Conservation (phyloP, 1,139 yeast genomes). For the Candida dubliniensis region DNA sequence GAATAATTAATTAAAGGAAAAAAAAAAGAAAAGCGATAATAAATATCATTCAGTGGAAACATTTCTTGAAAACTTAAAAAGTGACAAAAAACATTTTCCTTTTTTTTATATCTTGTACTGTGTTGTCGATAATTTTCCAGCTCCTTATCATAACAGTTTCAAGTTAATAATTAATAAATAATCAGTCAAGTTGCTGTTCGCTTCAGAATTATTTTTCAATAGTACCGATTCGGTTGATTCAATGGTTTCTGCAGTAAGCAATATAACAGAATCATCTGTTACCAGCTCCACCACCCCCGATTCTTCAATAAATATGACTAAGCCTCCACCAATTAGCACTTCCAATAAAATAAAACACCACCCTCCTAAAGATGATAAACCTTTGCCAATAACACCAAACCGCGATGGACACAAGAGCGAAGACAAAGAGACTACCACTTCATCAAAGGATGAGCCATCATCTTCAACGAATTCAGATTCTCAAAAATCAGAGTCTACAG, state of each 20-base stretch:
- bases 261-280: neutral
- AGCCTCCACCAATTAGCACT: constrained; percentile 4
- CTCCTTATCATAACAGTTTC: neutral
- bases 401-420: neutral
- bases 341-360: neutral
- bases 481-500: neutral
- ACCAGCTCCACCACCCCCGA: constrained; percentile 3
- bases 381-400: constrained; percentile 5
- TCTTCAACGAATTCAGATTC: neutral
- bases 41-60: no score
- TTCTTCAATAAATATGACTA: constrained; percentile 4
- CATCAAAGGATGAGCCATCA: neutral
- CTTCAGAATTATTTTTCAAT: neutral
- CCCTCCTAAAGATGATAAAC: constrained; percentile 2
- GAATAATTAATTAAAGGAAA: no score
- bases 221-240: constrained; percentile 7
- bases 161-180: neutral
- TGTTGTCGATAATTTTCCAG: neutral
- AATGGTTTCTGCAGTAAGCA: constrained; percentile 5
- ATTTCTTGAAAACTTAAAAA: no score
- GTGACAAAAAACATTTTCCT: neutral
- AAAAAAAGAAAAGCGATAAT: no score
- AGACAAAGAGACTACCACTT: neutral
- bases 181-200: constrained; percentile 3
- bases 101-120: neutral